phyloP scores from a whole-genome alignment of 495 filamentous ascomycete species.

The Lepraria neglecta region DNA sequence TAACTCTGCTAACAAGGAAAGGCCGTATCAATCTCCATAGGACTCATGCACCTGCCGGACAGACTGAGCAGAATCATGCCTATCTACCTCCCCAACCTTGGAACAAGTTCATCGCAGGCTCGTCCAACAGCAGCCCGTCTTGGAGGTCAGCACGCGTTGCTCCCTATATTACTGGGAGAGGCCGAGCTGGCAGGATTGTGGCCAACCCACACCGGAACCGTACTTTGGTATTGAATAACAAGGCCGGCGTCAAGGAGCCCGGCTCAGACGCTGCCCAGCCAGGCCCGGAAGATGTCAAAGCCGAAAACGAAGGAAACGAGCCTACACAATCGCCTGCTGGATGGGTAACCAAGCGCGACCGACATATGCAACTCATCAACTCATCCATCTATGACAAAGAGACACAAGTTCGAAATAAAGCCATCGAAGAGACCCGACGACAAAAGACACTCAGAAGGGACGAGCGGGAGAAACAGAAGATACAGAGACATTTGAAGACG shows the following conservation, averaged over 20 bases:
- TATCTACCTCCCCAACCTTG: conserved; percentile 10
- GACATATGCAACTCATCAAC: conserved; percentile 88
- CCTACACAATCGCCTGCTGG: conserved; percentile 32
- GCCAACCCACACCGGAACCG: conserved; percentile 55
- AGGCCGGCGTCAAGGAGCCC: conserved; percentile 20
- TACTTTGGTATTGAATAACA: conserved; percentile 65
- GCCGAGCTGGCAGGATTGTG: conserved; percentile 37
- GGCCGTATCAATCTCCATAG: conserved; percentile 83
- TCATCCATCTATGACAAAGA: conserved; percentile 73
- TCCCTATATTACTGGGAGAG: conserved; percentile 43
- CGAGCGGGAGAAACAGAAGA: conserved; percentile 58
- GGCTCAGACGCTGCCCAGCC: not conserved
- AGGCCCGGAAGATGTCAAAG: conserved; percentile 36
- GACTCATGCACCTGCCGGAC: conserved; percentile 46
- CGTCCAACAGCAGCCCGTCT: conserved; percentile 26
- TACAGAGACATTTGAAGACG: conserved; percentile 41
- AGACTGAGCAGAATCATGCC: conserved; percentile 17
- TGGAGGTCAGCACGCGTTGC: conserved; percentile 30
- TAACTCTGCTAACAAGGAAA: conserved; percentile 37
- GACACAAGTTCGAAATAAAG: conserved; percentile 59
- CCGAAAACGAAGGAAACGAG: conserved; percentile 36
- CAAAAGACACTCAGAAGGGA: conserved; percentile 54
- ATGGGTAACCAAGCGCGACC: conserved; percentile 75
- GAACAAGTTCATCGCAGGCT: conserved; percentile 22
- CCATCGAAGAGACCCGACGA: conserved; percentile 64